Conservation (phyloP, 169 alveolate genomes). For the Babesia bigemina region DNA sequence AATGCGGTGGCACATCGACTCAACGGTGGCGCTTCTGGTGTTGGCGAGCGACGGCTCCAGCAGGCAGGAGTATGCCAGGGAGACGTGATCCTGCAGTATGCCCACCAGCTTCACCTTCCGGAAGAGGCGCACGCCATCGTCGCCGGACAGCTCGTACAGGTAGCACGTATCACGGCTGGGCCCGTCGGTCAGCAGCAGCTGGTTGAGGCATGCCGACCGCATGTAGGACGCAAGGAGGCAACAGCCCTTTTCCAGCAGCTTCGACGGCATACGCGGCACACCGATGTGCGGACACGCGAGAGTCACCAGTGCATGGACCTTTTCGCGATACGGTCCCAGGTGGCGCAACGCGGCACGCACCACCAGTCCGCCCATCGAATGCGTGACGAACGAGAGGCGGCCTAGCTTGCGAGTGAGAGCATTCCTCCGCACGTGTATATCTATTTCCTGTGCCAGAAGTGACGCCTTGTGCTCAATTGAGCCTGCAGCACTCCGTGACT, state of each 20-base stretch:
- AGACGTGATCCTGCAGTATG: constrained; percentile 19
- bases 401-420: neutral
- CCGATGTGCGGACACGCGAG: constrained; percentile 36
- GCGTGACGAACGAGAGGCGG: constrained; percentile 18
- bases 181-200: constrained; percentile 9
- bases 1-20: constrained; percentile 3
- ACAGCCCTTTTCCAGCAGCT: constrained; percentile 3
- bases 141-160: constrained; percentile 18
- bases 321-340: constrained; percentile 4
- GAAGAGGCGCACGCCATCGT: neutral
- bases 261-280: neutral
- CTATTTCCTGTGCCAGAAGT: constrained; percentile 24
- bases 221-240: constrained; percentile 11
- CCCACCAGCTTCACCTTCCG: constrained; percentile 18
- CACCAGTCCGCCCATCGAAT: constrained; percentile 48
- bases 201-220: constrained; percentile 14
- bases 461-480: constrained; percentile 8
- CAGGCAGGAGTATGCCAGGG: constrained; percentile 25
- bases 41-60: constrained; percentile 22
- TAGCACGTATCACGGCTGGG: neutral
- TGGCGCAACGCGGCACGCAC: constrained; percentile 37
- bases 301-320: constrained; percentile 19
- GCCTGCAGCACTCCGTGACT: neutral
- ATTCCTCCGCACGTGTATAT: constrained; percentile 11
- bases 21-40: neutral